Base-by-base conservation (phyloP, 768 basidiomycete species). In the Pleurotus ostreatus region DNA sequence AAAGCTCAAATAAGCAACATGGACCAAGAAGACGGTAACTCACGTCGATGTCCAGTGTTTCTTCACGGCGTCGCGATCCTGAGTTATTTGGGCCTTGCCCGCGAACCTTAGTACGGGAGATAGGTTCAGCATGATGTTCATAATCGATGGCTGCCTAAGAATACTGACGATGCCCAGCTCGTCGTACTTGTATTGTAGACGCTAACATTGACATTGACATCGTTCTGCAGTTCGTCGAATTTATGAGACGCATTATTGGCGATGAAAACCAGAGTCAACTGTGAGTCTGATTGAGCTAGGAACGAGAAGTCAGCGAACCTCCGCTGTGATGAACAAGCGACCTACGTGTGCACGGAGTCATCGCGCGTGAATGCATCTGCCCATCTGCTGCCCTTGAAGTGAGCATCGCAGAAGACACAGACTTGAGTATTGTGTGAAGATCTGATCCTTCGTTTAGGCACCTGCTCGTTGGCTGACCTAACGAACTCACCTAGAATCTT, bases 201-300 rank as follows among this genome's bases (percentile, higher is more conserved):
- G 58, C 83, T 83, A 57, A 94, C 83, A 65, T 95, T 94, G 63
- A 90, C 89, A 66, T 91, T 81, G 1, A 76, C 65, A 64, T 93
- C 89, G 62, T 88, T 79, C 62, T 86, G 68, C 49, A 94, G 83
- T 65, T 94, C 89, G 25, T 88, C 83, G 59, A 83, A 87, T 64
- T 94, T 93, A 66, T 75, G 77, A 4, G 88, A 83, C 1, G 71
- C 82, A 41, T 85, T 86, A 67, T 93, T 94, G 22, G 82, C 86
- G 60, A 92, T 70, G 73, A 92, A 92, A 9, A 81, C 62, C 56
- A 92, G 80, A 43, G 74, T 79, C 55, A 85, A 62, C 57, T 84
- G 78, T 23, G 73, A 74, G 8, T 78, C 73, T 18, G 60, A 68
- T 60, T 70, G 70, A 5, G 72, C 85, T 86, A 57, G 41, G 44